A percentile compares a stretch with the other conserved stretches of the same genome.
These are phyloP conservation scores for Claviceps citrina DNA, from an alignment of 2,329 filamentous ascomycete genomes.

Conservation along the genomic window DNA sequence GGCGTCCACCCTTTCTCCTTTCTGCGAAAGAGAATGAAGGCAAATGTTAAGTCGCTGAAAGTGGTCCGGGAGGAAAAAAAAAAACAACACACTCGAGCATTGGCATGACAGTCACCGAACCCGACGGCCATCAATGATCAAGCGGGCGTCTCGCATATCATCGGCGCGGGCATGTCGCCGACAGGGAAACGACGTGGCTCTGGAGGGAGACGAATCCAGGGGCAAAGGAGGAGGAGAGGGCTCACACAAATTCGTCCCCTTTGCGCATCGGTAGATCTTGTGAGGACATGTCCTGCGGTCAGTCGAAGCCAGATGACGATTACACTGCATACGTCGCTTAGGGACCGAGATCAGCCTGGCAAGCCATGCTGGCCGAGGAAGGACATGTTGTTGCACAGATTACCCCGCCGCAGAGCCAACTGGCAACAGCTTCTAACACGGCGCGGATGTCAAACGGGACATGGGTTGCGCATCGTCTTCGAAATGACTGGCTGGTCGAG, in stretches of 20 bases:
- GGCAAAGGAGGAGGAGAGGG: background rate
- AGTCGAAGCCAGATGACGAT: background rate
- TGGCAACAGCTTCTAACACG: no score
- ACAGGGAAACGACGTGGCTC: background rate
- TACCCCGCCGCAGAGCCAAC: background rate
- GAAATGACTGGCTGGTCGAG: no score
- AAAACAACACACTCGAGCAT: no score
- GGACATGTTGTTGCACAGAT: background rate
- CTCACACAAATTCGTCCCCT: background rate
- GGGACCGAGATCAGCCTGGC: background rate
- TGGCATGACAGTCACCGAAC: no score
- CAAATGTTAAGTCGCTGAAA: no score
- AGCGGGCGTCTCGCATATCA: background rate
- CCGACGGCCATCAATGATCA: no score
- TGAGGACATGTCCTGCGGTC: slow-evolving; percentile 1
- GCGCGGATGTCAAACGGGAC: no score
- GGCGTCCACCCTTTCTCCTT: no score
- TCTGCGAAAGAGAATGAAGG: background rate
- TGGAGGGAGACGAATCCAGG: background rate
- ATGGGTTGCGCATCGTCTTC: no score
- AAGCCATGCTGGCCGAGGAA: background rate
- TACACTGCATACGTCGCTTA: slow-evolving; percentile 1
- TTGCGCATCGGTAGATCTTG: background rate
- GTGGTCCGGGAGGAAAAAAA: no score
- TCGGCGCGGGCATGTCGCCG: background rate